These are phyloP conservation scores for Suillus tomentosus DNA, from an alignment of 768 basidiomycete genomes.

Conservation along the genomic window DNA sequence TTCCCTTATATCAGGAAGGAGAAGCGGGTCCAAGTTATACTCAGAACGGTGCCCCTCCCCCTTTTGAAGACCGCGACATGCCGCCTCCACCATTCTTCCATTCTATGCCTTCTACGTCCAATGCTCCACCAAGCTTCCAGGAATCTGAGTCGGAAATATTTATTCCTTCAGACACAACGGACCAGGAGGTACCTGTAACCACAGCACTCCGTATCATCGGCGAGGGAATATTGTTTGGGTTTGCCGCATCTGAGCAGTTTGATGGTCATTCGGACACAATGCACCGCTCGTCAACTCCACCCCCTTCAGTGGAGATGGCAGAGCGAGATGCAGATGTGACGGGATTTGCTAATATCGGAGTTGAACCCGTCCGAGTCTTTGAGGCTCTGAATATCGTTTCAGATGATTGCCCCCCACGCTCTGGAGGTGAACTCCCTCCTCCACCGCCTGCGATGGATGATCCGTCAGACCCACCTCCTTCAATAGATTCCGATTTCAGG, in stretches of 20 bases:
- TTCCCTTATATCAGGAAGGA: slow-evolving; percentile 68
- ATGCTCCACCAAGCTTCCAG: slow-evolving; percentile 68
- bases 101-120: slow-evolving; percentile 60
- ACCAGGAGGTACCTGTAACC: slow-evolving; percentile 33
- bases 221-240: slow-evolving; percentile 81
- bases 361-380: slow-evolving; percentile 55
- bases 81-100: slow-evolving; percentile 68
- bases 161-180: slow-evolving; percentile 47
- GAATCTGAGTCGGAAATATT: slow-evolving; percentile 81
- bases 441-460: slow-evolving; percentile 85
- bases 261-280: slow-evolving; percentile 78
- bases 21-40: slow-evolving; percentile 77
- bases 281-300: slow-evolving; percentile 65
- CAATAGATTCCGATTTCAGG: slow-evolving; percentile 80
- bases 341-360: slow-evolving; percentile 57
- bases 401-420: slow-evolving; percentile 35
- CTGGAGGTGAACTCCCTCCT: slow-evolving; percentile 57
- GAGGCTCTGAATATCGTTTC: slow-evolving; percentile 58
- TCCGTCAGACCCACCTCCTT: slow-evolving; percentile 85
- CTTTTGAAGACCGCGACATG: slow-evolving; percentile 82
- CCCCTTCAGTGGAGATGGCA: slow-evolving; percentile 77
- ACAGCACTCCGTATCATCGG: slow-evolving; percentile 51
- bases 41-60: slow-evolving; percentile 70
- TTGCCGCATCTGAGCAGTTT: slow-evolving; percentile 69
- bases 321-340: slow-evolving; percentile 71